Percentiles rank a stretch among this genome's conserved stretches.
Conservation (phyloP, 1,139 yeast genomes). For the Candida buenavistaensis region DNA sequence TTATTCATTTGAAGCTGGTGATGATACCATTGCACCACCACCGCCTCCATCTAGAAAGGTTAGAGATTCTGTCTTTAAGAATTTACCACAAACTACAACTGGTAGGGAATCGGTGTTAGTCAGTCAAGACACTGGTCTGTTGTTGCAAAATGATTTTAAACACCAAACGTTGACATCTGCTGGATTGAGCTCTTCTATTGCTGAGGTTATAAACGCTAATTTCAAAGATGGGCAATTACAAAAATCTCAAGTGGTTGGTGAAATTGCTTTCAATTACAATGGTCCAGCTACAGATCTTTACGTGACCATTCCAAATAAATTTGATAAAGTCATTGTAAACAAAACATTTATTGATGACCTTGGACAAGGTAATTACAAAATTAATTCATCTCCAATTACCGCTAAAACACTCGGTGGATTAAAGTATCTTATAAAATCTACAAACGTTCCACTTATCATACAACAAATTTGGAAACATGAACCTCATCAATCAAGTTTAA, state of each 20-base stretch:
- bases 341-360: slow-evolving; percentile 40
- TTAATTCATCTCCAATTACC: slow-evolving; percentile 39
- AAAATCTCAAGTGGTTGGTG: slow-evolving; percentile 71
- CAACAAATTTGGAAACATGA: slow-evolving; percentile 91
- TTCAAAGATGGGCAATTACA: slow-evolving; percentile 63
- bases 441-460: slow-evolving; percentile 66
- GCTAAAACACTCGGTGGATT: slow-evolving; percentile 72
- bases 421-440: slow-evolving; percentile 56
- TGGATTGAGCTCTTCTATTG: slow-evolving; percentile 69
- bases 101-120: slow-evolving; percentile 31
- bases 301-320: slow-evolving; percentile 32
- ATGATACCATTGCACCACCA: slow-evolving; percentile 45
- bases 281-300: slow-evolving; percentile 19
- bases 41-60: slow-evolving; percentile 78
- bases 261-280: slow-evolving; percentile 68
- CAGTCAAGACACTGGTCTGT: slow-evolving; percentile 37
- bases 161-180: slow-evolving; percentile 47
- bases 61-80: slow-evolving; percentile 44
- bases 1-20: slow-evolving; percentile 47
- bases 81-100: slow-evolving; percentile 41
- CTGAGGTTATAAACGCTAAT: slow-evolving; percentile 76
- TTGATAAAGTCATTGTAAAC: slow-evolving; percentile 42
- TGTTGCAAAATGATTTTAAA: slow-evolving; percentile 40
- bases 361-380: slow-evolving; percentile 26
- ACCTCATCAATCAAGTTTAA: slow-evolving; percentile 78